Base-by-base conservation (phyloP, 2,329 filamentous ascomycete species). In the Colletotrichum nymphaeae region DNA sequence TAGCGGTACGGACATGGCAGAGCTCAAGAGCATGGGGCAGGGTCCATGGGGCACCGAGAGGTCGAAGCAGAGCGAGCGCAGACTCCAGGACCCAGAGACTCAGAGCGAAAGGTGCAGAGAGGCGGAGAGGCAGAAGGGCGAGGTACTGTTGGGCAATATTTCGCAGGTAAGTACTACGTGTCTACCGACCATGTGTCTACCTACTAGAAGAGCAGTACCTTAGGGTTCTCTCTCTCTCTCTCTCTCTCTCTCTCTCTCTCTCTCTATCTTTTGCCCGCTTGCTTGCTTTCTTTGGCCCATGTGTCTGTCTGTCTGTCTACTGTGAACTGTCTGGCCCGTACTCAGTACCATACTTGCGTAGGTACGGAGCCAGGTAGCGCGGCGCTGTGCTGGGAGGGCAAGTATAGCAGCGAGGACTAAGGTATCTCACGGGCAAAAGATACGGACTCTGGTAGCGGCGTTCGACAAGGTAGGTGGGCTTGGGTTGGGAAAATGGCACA, bases 401-500 rank as follows among this genome's bases (percentile, higher is more conserved):
- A 42, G 30, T 37, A 37, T 22, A 16, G 63, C 30, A 49, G 63
- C 24, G 35, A 37, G 32, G 5, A 30, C 26, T 35, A 24, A 55
- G 46, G 62, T 63, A 55, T 26, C 62, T 63, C 46, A 16, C n/a
- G 46, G 49, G 11, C 22, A 56, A 56, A 65, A 35, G 59, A 32
- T 42, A 69, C 35, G 60, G 49, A 35, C 24, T 24, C 53, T 26
- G 59, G 67, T 63, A 55, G 67, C 42, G 68, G 69, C 42, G 42
- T n/a, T 69, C 56, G 71, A 68, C 57, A 72, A 66, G 67, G 74
- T 74, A 63, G 65, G 53, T 28, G 42, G 42, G 42, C 42, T 75
- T 72, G 67, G 72, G 73, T 73, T 67, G 65, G 16, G 62, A 64
- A 64, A 65, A 66, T 73, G 67, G 74, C 59, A 74, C 59, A 71